Conservation (phyloP, 176 grass and related monocot species). For the Musa acuminata region DNA sequence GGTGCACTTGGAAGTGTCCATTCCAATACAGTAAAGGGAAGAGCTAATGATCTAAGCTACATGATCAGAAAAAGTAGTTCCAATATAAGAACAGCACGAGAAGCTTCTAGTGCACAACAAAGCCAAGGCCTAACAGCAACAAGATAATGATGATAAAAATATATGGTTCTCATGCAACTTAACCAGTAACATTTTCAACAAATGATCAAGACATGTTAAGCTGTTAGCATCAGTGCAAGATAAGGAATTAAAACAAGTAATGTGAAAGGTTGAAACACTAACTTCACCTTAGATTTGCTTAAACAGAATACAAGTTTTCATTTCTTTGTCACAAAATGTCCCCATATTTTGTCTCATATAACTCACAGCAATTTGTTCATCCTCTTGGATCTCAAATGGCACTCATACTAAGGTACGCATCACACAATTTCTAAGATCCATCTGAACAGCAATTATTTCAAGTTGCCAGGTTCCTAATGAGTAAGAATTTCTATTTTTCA, state of each 20-base stretch:
- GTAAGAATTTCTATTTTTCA: neutral
- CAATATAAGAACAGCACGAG: neutral
- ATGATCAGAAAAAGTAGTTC: constrained; percentile 12
- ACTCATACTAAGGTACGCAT: neutral
- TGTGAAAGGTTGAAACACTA: neutral
- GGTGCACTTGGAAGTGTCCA: constrained; percentile 86
- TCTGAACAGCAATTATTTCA: neutral
- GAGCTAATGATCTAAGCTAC: constrained; percentile 99
- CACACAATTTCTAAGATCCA: neutral
- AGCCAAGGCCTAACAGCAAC: no score
- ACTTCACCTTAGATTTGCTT: no score
- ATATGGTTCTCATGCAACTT: neutral
- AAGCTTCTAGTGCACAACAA: neutral
- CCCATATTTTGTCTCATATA: neutral
- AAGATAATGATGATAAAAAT: neutral
- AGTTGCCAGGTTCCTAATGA: neutral
- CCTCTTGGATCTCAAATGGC: neutral
- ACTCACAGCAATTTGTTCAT: neutral
- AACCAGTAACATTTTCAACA: neutral
- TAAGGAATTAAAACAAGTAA: neutral
- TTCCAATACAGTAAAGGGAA: constrained; percentile 98
- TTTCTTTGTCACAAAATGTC: no score
- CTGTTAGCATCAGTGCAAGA: neutral
- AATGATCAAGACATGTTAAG: neutral
- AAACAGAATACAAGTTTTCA: no score